Base-by-base conservation (phyloP, 352 stramenopile species). In the Globisporangium recalcitrans region DNA sequence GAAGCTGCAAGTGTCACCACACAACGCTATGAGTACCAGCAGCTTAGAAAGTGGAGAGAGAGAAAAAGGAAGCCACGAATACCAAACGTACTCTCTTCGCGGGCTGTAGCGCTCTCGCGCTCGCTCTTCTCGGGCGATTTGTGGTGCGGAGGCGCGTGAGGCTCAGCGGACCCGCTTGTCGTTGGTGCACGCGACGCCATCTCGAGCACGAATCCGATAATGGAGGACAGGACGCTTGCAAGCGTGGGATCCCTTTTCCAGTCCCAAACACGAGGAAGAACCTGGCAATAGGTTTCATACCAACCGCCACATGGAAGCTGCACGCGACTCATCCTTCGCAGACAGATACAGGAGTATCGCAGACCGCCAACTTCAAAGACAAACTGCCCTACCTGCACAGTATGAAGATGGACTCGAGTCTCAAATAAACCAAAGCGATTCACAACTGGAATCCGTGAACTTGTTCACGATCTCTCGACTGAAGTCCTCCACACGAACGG, bases 141-240 rank as follows among this genome's bases (percentile, higher is more conserved):
- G 21, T 27, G 11, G 42, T 62, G 55, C 3, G 38, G 38, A 9
- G 53, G 22, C 9, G 19, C 31, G 29, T 62, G 56, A 1, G 56
- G 56, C 48, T 58, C 24, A 19, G 58, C 34, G 22, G 58, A 58
- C 5, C 34, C 58, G 27, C 58, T 64, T 19, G 58, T 64, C n/a
- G 47, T 58, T 58, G 49, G 58, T 22, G 34, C 34, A 7, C 48
- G 48, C 2, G 58, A 52, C 26, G 48, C 13, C 58, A 64, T 64
- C 26, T 49, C 52, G 58, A 29, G 16, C 49, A 38, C 52, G 22
- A 47, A 14, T n/a, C 9, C 26, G 11, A 38, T 19, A 10, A 24
- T 8, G 19, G 29, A 29, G n/a, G 21, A 26, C 10, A 7, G 16
- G 40, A 2, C 1, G 44, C 1, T n/a, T 14, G 19, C 27, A 13